A percentile compares a stretch with the other conserved stretches of the same genome.
phyloP scores from a whole-genome alignment of 2,329 filamentous ascomycete genomes.

The Fusarium denticulatum region DNA sequence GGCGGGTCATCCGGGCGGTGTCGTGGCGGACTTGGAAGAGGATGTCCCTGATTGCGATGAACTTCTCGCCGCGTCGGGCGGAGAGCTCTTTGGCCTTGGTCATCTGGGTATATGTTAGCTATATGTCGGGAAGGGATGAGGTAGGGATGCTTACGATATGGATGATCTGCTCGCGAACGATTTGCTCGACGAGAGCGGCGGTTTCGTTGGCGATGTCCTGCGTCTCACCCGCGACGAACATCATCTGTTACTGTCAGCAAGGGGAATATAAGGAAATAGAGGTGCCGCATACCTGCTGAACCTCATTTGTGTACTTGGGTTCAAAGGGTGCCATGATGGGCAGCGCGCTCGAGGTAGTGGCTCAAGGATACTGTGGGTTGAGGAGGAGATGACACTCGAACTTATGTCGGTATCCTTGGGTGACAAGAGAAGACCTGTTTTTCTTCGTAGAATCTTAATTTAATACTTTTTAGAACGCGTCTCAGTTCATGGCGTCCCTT shows the following conservation, averaged over 20 bases:
- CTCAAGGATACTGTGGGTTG: not conserved
- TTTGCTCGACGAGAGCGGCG: conserved; percentile 92
- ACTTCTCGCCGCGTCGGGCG: conserved; percentile 86
- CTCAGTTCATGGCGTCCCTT: not conserved
- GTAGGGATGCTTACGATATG: conserved; percentile 72
- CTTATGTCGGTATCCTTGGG: not conserved
- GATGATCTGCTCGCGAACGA: conserved; percentile 93
- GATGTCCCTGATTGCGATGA: conserved; percentile 89
- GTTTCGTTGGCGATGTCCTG: conserved; percentile 73
- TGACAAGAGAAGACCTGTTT: too few relatives aligned
- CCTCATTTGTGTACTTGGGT: conserved; percentile 7
- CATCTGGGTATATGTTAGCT: conserved; percentile 60
- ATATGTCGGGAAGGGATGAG: fast-evolving
- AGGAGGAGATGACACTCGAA: too few relatives aligned
- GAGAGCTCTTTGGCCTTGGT: conserved; percentile 87
- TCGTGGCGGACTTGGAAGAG: conserved; percentile 97
- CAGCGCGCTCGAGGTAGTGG: not conserved
- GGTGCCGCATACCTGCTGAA: not conserved
- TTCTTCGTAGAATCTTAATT: fast-evolving
- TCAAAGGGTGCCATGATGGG: not conserved
- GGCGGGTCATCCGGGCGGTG: conserved; percentile 89
- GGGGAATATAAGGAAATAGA: fast-evolving
- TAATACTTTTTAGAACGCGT: not conserved
- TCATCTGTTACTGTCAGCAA: conserved; percentile 13
- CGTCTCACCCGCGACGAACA: conserved; percentile 32